Evolutionary conservation across 805 yeast genomes (phyloP), one percentile per base, ranked within the genome.

Genomic region (Wickerhamomyces sydowiorum): DNA sequence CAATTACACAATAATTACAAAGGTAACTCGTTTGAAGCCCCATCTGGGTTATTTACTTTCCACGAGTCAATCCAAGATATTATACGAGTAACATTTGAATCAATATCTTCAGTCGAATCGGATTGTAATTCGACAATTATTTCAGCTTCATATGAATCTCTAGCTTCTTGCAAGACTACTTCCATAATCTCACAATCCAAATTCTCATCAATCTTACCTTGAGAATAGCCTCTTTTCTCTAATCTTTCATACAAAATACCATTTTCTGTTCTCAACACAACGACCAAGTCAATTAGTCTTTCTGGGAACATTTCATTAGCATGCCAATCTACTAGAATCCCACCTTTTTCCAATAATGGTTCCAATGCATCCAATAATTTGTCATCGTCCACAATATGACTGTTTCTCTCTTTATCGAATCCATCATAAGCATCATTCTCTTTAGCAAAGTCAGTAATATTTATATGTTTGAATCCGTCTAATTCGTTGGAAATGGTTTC

Each of bases 181-280:
- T 90, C 91, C 98, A 93, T 93, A 50, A 93, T 93, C 64, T 93
- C 99, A 45, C 95, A 95, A 61, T 93, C 99, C 36, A 93, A 66
- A 59, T 93, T 93, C 56, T 93, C 99, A 43, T 82, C 83, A 48
- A 93, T 78, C 64, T 93, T 93, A 46, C 75, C 72, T 46, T 86
- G 83, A 41, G 82, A 78, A 59, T 93, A 93, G 7, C 82, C 84
- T 61, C 99, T 75, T 45, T 76, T 74, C 46, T 70, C 68, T 51
- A 93, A 69, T 53, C 99, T 73, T 40, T 88, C 96, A 61, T 73
- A 84, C 21, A 93, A 72, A 1, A 69, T 62, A 14, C 80, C 65
- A 54, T 86, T 88, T 55, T 86, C 84, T 36, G 95, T 81, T 49
- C 90, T 72, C 42, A 93, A 70, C 1, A 93, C 99, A 31, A 89